phyloP scores from a whole-genome alignment of 2,329 filamentous ascomycete genomes.

The Chalara sp. region DNA sequence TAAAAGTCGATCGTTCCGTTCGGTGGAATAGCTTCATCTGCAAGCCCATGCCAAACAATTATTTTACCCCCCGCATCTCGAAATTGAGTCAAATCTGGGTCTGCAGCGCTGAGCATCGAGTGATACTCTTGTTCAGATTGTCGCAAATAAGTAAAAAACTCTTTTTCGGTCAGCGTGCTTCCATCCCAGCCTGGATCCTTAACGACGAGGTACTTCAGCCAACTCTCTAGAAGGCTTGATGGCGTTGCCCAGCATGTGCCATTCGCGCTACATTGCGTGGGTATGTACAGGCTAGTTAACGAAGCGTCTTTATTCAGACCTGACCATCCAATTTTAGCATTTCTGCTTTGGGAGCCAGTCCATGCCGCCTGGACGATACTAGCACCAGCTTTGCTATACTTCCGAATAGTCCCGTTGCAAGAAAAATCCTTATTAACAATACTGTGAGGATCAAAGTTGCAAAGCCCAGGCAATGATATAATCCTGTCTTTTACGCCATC shows the following conservation, averaged over 20 bases:
- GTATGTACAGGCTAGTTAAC: not conserved
- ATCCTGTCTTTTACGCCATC: constrained; percentile 16
- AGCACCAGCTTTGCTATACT: constrained; percentile 3
- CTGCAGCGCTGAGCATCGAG: not conserved
- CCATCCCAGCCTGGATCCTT: constrained; percentile 8
- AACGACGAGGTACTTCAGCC: constrained; percentile 7
- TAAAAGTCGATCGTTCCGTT: constrained; percentile 26
- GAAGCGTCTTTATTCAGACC: constrained; percentile 2
- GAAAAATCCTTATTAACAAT: constrained; percentile 4
- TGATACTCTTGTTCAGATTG: not conserved
- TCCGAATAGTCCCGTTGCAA: constrained; percentile 6
- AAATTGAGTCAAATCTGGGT: constrained; percentile 8
- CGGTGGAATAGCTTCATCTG: constrained; percentile 28
- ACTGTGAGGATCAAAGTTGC: constrained; percentile 10
- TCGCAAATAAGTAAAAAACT: constrained; percentile 2
- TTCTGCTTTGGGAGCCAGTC: constrained; percentile 3
- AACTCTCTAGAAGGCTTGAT: not conserved
- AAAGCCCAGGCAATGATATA: constrained; percentile 4
- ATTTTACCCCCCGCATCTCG: constrained; percentile 9
- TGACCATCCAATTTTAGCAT: constrained; percentile 6
- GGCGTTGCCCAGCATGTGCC: not conserved
- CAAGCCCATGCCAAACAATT: constrained; percentile 10
- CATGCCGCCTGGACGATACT: constrained; percentile 4
- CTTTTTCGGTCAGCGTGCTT: constrained; percentile 3
- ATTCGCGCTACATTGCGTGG: not conserved